Evolutionary conservation across 148 eudicot species (phyloP), one percentile per base, ranked within the genome.

Genomic region (Rhododendron griersonianum): DNA sequence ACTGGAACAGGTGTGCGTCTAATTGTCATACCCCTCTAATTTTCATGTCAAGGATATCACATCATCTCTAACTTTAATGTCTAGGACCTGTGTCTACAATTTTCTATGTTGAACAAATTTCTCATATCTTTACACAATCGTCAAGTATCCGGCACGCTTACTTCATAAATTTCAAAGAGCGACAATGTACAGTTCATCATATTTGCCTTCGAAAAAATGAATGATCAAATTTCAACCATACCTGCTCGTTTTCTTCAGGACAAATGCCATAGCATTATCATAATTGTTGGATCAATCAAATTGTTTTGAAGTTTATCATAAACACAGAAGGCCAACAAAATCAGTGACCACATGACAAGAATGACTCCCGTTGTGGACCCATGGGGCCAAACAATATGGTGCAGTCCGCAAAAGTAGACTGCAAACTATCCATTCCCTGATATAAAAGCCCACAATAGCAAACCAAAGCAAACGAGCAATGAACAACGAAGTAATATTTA

Each of bases 401-500:
- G 69, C 3, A 61, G 69, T 61, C 67, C 3, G 9, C 28, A 21
- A 19, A 61, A 61, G 67, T 61, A 61, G 25, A 61, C 67, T 61
- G 67, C 67, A 61, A 61, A 61, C 28, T 7, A 61, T 61, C 67
- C n/a, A 21, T 7, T 63, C 28, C 69, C 23, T 63, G 11, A 7
- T 0, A 8, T 23, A 63, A 63, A 23, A 63, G 69, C 69, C 0
- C 0, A 7, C 7, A 21, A 63, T 63, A 63, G 28, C 25, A 63
- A 61, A 21, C 48, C 11, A 61, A 59, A 18, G 23, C n/a, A 59
- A 63, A 63, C 28, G 13, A 63, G 28, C 3, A 21, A 63, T 63
- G 69, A 63, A 23, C n/a, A 1, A 63, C 28, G 10, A 63, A 21
- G 28, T 2, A 73, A 88, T 18, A 37, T 45, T 11, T 18, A 94